phyloP scores from a whole-genome alignment of 352 stramenopile species.

The Pelagophyceae sp. region DNA sequence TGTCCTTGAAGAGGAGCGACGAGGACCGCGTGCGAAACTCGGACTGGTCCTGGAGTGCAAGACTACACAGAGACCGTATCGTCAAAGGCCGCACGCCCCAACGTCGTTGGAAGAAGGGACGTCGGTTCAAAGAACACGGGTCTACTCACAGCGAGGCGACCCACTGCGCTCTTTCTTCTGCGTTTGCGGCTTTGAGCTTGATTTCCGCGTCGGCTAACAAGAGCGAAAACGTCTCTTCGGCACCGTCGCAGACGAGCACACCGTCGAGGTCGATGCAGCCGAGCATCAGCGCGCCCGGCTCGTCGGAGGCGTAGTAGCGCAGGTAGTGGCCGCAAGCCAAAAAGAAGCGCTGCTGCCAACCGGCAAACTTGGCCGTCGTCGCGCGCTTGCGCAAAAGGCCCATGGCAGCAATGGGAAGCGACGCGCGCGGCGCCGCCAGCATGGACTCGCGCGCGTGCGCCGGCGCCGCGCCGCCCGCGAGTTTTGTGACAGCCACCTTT shows the following conservation, averaged over 20 bases:
- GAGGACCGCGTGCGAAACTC: too few species aligned
- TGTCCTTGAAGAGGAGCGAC: neutral
- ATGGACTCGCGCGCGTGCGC: neutral
- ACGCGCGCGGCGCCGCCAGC: neutral
- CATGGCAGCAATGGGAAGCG: neutral
- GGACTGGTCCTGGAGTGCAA: too few species aligned
- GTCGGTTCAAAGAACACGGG: neutral
- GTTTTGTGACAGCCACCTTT: neutral
- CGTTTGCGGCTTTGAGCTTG: neutral
- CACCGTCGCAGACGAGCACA: neutral
- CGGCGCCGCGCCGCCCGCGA: neutral
- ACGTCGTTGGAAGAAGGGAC: neutral
- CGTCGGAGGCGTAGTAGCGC: neutral
- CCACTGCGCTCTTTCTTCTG: neutral
- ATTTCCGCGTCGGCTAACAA: neutral
- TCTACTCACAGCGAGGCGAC: neutral
- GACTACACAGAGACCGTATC: too few species aligned
- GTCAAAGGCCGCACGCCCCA: too few species aligned
- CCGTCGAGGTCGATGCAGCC: constrained; percentile 2
- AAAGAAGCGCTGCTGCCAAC: constrained; percentile 5
- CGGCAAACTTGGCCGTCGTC: neutral
- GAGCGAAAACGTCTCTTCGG: neutral
- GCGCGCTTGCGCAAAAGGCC: neutral
- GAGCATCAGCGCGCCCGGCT: neutral
- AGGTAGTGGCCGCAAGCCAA: constrained; percentile 2